A percentile compares a stretch with the other conserved stretches of the same genome.
Evolutionary conservation across 1,284 basidiomycete species (phyloP).

Genomic region (Hemileia vastatrix): DNA sequence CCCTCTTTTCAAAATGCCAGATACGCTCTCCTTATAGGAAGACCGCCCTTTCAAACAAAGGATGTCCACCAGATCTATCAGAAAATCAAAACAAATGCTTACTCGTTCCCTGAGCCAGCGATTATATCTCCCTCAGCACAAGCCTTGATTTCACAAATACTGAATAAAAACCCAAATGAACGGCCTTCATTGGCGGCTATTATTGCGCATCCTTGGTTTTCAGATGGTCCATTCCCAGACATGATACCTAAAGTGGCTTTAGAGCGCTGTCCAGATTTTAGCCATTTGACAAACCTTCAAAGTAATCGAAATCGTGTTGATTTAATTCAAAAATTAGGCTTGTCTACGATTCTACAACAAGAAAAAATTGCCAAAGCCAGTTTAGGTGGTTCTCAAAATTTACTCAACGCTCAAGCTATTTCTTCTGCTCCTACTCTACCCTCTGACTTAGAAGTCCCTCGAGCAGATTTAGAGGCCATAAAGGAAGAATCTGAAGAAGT

Average conservation of each 20-base stretch:
- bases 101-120: constrained; percentile 76
- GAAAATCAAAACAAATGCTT: constrained; percentile 88
- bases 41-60: constrained; percentile 94
- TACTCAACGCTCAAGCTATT: too few species aligned
- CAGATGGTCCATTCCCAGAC: constrained; percentile 65
- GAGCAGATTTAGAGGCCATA: constrained; percentile 5
- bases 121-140: constrained; percentile 62
- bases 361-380: constrained; percentile 38
- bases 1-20: constrained; percentile 28
- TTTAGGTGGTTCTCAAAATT: constrained; percentile 29
- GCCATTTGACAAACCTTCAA: constrained; percentile 55
- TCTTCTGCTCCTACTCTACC: constrained; percentile 27
- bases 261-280: constrained; percentile 63
- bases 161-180: constrained; percentile 58
- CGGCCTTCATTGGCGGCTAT: constrained; percentile 79
- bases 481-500: constrained; percentile 17
- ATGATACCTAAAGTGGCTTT: constrained; percentile 70
- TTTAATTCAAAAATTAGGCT: constrained; percentile 56
- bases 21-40: constrained; percentile 85
- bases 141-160: constrained; percentile 70
- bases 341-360: constrained; percentile 48
- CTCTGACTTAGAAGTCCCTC: constrained; percentile 21
- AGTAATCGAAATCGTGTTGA: constrained; percentile 61
- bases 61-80: constrained; percentile 92
- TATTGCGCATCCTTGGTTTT: constrained; percentile 76